A percentile compares a stretch with the other conserved stretches of the same genome.
Evolutionary conservation across 805 yeast genomes (phyloP).

Genomic region (Hanseniaspora hatyaiensis): DNA sequence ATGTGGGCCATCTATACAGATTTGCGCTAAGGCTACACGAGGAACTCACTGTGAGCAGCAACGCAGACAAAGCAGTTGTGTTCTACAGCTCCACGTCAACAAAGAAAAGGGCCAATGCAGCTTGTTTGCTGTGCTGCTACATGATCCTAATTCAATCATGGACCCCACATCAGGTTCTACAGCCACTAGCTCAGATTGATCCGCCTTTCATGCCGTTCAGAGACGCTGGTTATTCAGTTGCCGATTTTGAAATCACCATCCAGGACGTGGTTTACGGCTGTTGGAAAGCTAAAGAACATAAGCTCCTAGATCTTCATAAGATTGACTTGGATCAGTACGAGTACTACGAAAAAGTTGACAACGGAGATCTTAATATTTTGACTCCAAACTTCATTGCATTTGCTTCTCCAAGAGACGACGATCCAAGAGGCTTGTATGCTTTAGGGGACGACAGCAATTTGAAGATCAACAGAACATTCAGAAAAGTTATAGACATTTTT

Average conservation of each 20-base stretch:
- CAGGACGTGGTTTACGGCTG: conserved; percentile 93
- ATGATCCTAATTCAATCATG: conserved; percentile 91
- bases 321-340: conserved; percentile 92
- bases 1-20: conserved; percentile 82
- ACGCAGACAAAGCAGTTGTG: conserved; percentile 79
- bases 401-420: conserved; percentile 68
- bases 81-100: conserved; percentile 77
- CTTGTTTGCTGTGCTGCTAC: conserved; percentile 85
- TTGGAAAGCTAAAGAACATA: conserved; percentile 94
- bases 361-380: conserved; percentile 86
- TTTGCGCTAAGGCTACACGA: conserved; percentile 93
- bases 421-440: conserved; percentile 16
- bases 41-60: conserved; percentile 71
- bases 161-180: conserved; percentile 96
- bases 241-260: conserved; percentile 85
- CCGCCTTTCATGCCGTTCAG: conserved; percentile 92
- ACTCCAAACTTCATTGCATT: conserved; percentile 93
- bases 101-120: conserved; percentile 80
- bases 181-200: conserved; percentile 81
- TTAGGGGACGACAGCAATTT: conserved; percentile 22
- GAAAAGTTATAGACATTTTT: conserved; percentile 71
- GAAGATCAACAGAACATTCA: conserved; percentile 58
- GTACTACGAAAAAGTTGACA: conserved; percentile 87
- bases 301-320: conserved; percentile 70
- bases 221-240: conserved; percentile 94